These are phyloP conservation scores for Phlegmacium glaucopus DNA, from an alignment of 768 basidiomycete genomes.

Conservation along the genomic window DNA sequence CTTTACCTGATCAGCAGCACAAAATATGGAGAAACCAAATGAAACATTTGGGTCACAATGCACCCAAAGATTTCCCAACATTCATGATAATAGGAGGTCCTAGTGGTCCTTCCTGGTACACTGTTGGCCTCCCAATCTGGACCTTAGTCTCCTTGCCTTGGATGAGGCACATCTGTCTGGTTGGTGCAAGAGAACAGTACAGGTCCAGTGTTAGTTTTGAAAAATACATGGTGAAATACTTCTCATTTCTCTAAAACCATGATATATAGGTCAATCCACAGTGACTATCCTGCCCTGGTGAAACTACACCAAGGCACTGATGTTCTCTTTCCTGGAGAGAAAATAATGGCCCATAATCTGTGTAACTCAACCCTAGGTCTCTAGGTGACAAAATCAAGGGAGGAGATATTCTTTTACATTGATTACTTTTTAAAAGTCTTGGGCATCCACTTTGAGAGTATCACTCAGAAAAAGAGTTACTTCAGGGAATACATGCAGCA, in stretches of 20 bases:
- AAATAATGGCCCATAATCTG: constrained; percentile 8
- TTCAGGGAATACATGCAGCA: constrained; percentile 14
- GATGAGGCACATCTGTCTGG: constrained; percentile 16
- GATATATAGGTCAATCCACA: too few species aligned
- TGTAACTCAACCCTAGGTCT: constrained; percentile 6
- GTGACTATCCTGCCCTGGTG: too few species aligned
- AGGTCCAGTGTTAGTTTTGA: too few species aligned
- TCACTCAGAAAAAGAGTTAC: constrained; percentile 12
- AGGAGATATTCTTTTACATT: constrained; percentile 15
- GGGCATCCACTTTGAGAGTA: constrained; percentile 19
- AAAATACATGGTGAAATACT: constrained; percentile 15
- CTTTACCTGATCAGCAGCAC: constrained; percentile 1
- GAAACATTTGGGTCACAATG: not conserved
- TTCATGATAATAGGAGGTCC: constrained; percentile 6
- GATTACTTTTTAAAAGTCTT: constrained; percentile 11
- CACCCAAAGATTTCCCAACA: not conserved
- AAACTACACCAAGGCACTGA: too few species aligned
- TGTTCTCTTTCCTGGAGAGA: too few species aligned
- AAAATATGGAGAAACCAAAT: constrained; percentile 1
- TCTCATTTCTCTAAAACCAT: constrained; percentile 2
- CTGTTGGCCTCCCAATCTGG: constrained; percentile 17
- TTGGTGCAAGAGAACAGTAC: constrained; percentile 5
- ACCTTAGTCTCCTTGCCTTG: constrained; percentile 12
- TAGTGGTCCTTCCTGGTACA: constrained; percentile 11
- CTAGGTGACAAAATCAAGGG: constrained; percentile 13